These are phyloP conservation scores for Xylariaceae sp. DNA, from an alignment of 2,329 filamentous ascomycete genomes.

Conservation along the genomic window DNA sequence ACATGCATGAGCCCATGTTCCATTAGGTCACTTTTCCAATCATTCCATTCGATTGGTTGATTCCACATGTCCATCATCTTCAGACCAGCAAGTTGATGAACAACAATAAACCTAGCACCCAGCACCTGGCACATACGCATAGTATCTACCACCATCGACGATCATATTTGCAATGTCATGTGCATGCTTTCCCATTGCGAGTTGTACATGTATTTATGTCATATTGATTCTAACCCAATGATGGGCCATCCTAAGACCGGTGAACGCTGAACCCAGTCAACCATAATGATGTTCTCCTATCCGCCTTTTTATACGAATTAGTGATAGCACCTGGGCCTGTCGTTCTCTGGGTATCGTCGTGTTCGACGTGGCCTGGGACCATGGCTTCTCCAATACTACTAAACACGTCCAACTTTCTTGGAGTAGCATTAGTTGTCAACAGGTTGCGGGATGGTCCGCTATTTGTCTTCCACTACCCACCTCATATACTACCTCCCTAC, in stretches of 20 bases:
- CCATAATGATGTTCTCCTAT: background rate
- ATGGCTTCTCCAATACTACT: conserved; percentile 56
- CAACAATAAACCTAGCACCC: background rate
- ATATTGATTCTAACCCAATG: background rate
- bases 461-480: conserved; percentile 88
- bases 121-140: too few relatives aligned
- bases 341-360: background rate
- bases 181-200: background rate
- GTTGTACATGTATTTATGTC: background rate
- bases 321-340: background rate
- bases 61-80: background rate
- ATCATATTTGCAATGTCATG: background rate
- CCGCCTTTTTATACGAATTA: background rate
- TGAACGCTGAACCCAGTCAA: background rate
- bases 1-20: background rate
- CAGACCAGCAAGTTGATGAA: background rate
- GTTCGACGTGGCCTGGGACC: background rate
- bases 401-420: conserved; percentile 62
- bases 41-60: background rate
- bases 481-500: conserved; percentile 49
- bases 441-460: conserved; percentile 77
- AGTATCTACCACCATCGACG: background rate
- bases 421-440: conserved; percentile 73
- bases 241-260: background rate
- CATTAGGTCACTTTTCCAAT: background rate